Conservation (phyloP, 1,284 basidiomycete species). For the Leccinum subfulvum region DNA sequence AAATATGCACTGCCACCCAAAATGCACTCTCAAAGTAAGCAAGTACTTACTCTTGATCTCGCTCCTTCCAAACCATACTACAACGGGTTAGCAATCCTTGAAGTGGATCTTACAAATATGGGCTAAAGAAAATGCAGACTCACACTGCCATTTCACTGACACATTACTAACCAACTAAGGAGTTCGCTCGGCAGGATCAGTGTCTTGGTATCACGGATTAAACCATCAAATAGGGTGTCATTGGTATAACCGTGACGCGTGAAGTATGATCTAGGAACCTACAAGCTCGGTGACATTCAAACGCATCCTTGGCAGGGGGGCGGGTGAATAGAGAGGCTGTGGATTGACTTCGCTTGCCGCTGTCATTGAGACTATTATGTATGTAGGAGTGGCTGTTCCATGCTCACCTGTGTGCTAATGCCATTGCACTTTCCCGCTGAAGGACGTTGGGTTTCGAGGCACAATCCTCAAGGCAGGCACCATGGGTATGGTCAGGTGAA, state of each 20-base stretch:
- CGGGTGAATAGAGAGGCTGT: not conserved
- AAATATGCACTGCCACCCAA: not conserved
- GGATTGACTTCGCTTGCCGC: not conserved
- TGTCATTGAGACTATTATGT: slow-evolving; percentile 4
- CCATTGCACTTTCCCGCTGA: too few relatives aligned
- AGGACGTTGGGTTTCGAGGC: too few relatives aligned
- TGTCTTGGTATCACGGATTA: not conserved
- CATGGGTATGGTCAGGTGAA: too few relatives aligned
- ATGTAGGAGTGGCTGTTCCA: too few relatives aligned
- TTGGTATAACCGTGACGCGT: not conserved
- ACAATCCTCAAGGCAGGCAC: too few relatives aligned
- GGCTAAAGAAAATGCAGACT: not conserved
- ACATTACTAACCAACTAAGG: not conserved
- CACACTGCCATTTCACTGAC: not conserved
- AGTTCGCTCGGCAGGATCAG: not conserved
- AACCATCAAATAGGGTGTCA: not conserved
- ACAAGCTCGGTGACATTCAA: not conserved
- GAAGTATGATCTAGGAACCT: not conserved
- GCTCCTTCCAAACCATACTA: not conserved
- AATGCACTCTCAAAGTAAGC: not conserved
- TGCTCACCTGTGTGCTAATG: too few relatives aligned
- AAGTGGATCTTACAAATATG: not conserved
- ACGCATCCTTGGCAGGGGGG: not conserved
- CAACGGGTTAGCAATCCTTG: not conserved
- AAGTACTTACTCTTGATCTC: not conserved